phyloP scores from a whole-genome alignment of 768 basidiomycete species.

The Panaeolus cyanescens region DNA sequence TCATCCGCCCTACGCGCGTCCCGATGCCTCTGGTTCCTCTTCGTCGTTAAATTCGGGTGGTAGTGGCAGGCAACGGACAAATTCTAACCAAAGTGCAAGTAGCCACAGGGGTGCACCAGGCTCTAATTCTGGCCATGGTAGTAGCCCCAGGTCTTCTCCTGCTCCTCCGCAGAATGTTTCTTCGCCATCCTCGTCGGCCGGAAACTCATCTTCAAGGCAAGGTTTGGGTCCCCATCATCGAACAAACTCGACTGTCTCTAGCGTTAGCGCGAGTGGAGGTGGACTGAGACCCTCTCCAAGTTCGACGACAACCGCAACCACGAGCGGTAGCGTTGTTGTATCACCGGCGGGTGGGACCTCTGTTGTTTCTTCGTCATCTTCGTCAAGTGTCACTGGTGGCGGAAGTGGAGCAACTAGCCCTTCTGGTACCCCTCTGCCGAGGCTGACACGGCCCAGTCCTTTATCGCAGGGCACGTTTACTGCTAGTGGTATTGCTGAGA shows the following conservation, averaged over 20 bases:
- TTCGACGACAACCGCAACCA: slow-evolving; percentile 41
- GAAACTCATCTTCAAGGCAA: slow-evolving; percentile 19
- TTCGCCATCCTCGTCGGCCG: slow-evolving; percentile 15
- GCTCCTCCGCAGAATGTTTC: slow-evolving; percentile 17
- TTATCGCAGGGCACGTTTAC: slow-evolving; percentile 67
- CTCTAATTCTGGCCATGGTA: slow-evolving; percentile 17
- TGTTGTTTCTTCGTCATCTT: slow-evolving; percentile 37
- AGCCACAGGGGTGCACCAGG: slow-evolving; percentile 39
- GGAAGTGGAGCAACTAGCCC: slow-evolving; percentile 30
- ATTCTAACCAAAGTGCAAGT: slow-evolving; percentile 67
- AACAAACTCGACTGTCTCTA: slow-evolving; percentile 47
- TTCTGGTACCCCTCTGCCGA: slow-evolving; percentile 29
- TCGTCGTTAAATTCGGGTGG: slow-evolving; percentile 74
- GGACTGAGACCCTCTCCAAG: slow-evolving; percentile 23
- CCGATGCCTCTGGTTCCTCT: slow-evolving; percentile 78
- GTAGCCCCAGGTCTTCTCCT: slow-evolving; percentile 26
- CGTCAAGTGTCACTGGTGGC: slow-evolving; percentile 34
- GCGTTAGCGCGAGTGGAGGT: neutral
- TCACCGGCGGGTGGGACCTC: slow-evolving; percentile 28
- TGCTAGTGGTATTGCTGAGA: slow-evolving; percentile 48
- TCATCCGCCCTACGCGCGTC: slow-evolving; percentile 78
- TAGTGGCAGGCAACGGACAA: slow-evolving; percentile 66
- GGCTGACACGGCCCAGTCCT: slow-evolving; percentile 62
- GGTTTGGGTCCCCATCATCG: slow-evolving; percentile 45
- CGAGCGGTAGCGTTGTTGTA: slow-evolving; percentile 25